Evolutionary conservation across 805 yeast species (phyloP).

Genomic region (Barnettozyma populi): DNA sequence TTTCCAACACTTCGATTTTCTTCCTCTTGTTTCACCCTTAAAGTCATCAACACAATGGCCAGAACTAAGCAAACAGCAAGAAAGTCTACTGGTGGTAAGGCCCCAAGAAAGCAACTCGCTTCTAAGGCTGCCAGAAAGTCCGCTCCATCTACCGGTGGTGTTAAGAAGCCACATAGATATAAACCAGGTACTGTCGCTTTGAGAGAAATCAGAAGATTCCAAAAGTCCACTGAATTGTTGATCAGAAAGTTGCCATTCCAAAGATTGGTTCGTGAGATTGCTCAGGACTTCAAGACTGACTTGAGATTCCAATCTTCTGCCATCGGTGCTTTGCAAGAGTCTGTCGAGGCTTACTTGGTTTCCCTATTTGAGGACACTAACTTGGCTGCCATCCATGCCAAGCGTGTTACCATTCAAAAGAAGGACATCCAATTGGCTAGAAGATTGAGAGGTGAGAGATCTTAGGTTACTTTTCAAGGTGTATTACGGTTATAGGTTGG

Average conservation of each 20-base stretch:
- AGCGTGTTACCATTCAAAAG: slow-evolving; percentile 98
- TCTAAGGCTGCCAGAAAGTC: slow-evolving; percentile 92
- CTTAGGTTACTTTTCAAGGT: neutral
- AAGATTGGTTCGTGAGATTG: slow-evolving; percentile 92
- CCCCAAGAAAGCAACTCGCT: slow-evolving; percentile 91
- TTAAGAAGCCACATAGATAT: slow-evolving; percentile 92
- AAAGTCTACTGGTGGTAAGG: slow-evolving; percentile 94
- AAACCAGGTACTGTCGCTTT: slow-evolving; percentile 96
- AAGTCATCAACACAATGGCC: slow-evolving; percentile 48
- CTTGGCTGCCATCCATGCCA: slow-evolving; percentile 98
- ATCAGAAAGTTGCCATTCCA: slow-evolving; percentile 97
- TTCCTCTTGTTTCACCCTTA: neutral
- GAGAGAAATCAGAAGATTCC: slow-evolving; percentile 97
- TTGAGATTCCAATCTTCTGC: slow-evolving; percentile 97
- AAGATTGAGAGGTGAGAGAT: slow-evolving; percentile 74
- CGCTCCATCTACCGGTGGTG: slow-evolving; percentile 91
- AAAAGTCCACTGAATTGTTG: slow-evolving; percentile 89
- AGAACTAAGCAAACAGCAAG: slow-evolving; percentile 94
- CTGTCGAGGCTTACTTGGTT: slow-evolving; percentile 96
- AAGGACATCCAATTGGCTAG: slow-evolving; percentile 97
- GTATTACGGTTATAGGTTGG: slow-evolving; percentile 7
- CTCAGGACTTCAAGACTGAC: slow-evolving; percentile 89
- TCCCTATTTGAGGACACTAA: slow-evolving; percentile 96
- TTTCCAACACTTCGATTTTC: neutral
- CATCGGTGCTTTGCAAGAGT: slow-evolving; percentile 96